Evolutionary conservation across 352 stramenopile species (phyloP).

Genomic region (Globisporangium spiculum): DNA sequence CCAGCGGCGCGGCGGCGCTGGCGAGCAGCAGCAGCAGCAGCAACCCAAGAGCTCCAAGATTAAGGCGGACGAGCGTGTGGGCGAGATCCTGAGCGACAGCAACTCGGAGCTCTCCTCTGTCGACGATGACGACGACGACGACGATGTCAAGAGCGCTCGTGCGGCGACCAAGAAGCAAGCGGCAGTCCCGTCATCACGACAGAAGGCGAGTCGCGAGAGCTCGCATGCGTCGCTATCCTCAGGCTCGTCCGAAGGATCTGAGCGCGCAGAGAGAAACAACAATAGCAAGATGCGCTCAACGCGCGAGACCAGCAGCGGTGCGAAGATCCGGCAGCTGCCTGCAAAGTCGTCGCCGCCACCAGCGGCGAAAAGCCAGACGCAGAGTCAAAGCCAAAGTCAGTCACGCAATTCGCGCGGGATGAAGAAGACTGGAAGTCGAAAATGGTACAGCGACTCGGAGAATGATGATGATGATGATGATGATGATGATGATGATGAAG

Average conservation of each 20-base stretch:
- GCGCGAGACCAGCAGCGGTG: conserved; percentile 9
- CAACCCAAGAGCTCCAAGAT: neutral
- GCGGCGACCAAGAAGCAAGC: neutral
- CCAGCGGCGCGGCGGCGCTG: conserved; percentile 7
- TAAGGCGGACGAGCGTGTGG: conserved; percentile 25
- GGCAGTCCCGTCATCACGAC: neutral
- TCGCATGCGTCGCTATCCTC: conserved; percentile 7
- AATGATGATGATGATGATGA: conserved; percentile 35
- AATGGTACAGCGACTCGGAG: conserved; percentile 58
- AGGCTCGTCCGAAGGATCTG: neutral
- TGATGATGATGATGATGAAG: conserved; percentile 14
- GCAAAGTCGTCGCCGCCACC: conserved; percentile 6
- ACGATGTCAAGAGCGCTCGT: neutral
- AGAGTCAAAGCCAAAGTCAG: neutral
- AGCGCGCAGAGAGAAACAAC: neutral
- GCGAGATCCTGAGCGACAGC: conserved; percentile 57
- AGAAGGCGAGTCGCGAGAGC: conserved; percentile 17
- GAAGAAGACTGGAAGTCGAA: conserved; percentile 29
- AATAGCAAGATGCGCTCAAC: neutral
- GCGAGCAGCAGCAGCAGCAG: conserved; percentile 5
- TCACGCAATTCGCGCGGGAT: conserved; percentile 17
- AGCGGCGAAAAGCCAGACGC: conserved; percentile 6
- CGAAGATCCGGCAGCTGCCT: conserved; percentile 20
- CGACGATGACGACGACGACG: conserved; percentile 22
- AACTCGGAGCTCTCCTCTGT: conserved; percentile 49